Percentiles rank a stretch among this genome's conserved stretches.
Conservation (phyloP, 768 basidiomycete species). For the Suillus luteus region DNA sequence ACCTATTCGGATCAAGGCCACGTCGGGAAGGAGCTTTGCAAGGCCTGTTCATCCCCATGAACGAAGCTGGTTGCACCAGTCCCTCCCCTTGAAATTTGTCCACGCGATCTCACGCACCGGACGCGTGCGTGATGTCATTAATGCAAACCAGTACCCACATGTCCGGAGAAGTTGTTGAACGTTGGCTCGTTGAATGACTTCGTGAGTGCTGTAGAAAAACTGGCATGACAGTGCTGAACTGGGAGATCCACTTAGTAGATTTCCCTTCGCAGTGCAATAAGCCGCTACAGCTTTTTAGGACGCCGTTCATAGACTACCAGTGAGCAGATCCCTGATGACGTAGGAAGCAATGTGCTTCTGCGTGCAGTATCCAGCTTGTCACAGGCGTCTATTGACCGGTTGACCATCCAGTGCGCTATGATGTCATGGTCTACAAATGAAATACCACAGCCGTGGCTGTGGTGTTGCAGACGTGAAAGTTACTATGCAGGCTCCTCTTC, state of each 20-base stretch:
- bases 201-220: slow-evolving; percentile 4
- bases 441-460: neutral
- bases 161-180: neutral
- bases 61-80: neutral
- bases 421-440: neutral
- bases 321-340: no score
- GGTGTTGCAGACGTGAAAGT: neutral
- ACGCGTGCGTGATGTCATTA: neutral
- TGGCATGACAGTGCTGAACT: neutral
- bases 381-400: neutral
- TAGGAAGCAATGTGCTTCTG: slow-evolving; percentile 1
- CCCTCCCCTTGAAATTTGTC: neutral
- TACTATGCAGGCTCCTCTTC: neutral
- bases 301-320: slow-evolving; percentile 1
- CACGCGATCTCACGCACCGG: neutral
- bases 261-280: neutral
- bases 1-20: slow-evolving; percentile 1
- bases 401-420: neutral
- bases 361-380: neutral
- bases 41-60: neutral
- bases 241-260: neutral
- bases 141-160: slow-evolving; percentile 6
- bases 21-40: neutral
- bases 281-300: neutral
- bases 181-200: neutral